These are phyloP conservation scores for Ustilago tritici DNA, from an alignment of 1,284 basidiomycete species.

Conservation along the genomic window DNA sequence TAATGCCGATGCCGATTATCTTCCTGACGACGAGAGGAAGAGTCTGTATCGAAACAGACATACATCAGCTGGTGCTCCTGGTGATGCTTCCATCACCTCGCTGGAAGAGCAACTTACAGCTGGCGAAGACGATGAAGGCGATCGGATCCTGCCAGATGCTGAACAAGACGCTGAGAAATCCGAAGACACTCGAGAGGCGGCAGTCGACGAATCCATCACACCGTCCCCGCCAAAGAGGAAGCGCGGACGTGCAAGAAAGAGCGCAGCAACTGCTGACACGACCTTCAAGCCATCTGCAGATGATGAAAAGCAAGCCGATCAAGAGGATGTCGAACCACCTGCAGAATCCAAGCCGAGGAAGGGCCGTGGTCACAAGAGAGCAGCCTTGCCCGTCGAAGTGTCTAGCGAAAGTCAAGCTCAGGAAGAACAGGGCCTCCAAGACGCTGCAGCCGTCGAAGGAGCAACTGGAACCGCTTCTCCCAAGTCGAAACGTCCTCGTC, in stretches of 20 bases:
- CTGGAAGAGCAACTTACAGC: constrained; percentile 26
- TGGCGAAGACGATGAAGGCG: constrained; percentile 3
- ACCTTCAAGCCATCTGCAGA: background rate
- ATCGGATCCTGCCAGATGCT: background rate
- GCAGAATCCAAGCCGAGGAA: constrained; percentile 12
- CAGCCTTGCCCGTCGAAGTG: background rate
- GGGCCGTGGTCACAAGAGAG: constrained; percentile 25
- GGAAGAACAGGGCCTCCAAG: constrained; percentile 10
- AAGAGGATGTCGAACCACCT: background rate
- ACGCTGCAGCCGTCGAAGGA: constrained; percentile 22
- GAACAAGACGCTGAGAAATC: background rate
- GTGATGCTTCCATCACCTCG: constrained; percentile 36
- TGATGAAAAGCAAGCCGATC: background rate
- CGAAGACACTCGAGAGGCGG: background rate
- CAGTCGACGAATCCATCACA: background rate
- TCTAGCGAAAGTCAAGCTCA: background rate
- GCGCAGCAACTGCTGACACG: constrained; percentile 5
- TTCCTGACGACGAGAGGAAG: constrained; percentile 43
- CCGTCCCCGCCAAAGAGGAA: constrained; percentile 14
- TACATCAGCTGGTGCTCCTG: constrained; percentile 8
- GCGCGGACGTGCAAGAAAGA: constrained; percentile 26
- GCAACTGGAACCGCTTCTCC: constrained; percentile 2
- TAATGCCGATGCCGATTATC: constrained; percentile 42
- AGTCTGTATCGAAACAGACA: constrained; percentile 26
- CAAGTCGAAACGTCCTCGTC: constrained; percentile 13